Conservation (phyloP, 192 early-diverging fungal genomes). For the Funneliformis geosporum region DNA sequence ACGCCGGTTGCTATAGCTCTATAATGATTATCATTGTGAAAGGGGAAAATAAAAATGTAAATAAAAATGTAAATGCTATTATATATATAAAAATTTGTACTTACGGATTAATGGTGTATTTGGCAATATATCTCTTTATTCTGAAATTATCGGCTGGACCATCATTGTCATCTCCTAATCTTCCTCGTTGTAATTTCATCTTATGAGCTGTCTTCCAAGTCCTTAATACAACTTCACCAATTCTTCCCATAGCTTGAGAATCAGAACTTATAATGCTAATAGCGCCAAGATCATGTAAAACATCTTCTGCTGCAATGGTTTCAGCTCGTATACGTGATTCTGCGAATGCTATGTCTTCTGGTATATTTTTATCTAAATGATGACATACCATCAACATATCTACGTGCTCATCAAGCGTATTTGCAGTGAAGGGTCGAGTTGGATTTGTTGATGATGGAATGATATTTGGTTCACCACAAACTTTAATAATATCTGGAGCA, state of each 20-base stretch:
- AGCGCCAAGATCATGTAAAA: conserved; percentile 94
- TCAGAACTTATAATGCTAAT: conserved; percentile 94
- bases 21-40: conserved; percentile 6
- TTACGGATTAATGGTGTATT: conserved; percentile 97
- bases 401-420: conserved; percentile 97
- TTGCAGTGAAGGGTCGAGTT: conserved; percentile 90
- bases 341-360: conserved; percentile 97
- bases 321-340: conserved; percentile 95
- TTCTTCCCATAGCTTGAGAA: conserved; percentile 94
- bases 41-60: not conserved
- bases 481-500: conserved; percentile 82
- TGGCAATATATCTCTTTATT: conserved; percentile 89
- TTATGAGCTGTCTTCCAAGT: conserved; percentile 97
- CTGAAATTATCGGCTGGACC: conserved; percentile 82
- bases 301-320: conserved; percentile 96
- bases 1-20: conserved; percentile 89
- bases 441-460: conserved; percentile 96
- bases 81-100: conserved; percentile 26
- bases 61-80: not conserved
- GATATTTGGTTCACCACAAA: conserved; percentile 79
- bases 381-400: conserved; percentile 99
- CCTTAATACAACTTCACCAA: conserved; percentile 88
- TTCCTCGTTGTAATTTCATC: conserved; percentile 85
- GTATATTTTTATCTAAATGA: conserved; percentile 88
- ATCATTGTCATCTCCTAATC: conserved; percentile 50